Base-by-base conservation (phyloP, 179 eudicot genomes). In the Carnegiea gigantea region DNA sequence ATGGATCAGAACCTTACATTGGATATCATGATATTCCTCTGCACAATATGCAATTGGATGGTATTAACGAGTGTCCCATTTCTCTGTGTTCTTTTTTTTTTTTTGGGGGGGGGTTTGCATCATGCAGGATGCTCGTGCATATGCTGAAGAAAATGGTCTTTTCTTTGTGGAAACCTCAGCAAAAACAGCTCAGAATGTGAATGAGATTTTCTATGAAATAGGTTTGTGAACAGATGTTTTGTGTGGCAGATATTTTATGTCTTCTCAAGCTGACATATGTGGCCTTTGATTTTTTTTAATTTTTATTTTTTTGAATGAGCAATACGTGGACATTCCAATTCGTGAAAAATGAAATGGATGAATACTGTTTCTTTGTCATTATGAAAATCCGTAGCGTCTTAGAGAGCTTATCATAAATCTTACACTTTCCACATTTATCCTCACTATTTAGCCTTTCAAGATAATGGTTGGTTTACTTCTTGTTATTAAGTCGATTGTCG, bases 131-230 rank as follows among this genome's bases (percentile, higher is more conserved):
- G 97, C 97, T 68, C 92, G 92, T 36, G 64, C 82, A 9, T 96
- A 96, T 89, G 99, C 99, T 1, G 98, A 92, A 73, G 99, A 92
- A 78, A 94, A 94, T 87, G 96, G 98, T 77, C 95, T 92, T 46
- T 94, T 94, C 88, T 94, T 94, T 84, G 82, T 90, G 92, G 99
- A 96, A 85, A 89, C 98, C 70, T 96, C 99, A 72, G 98, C 98
- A 54, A 93, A 95, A 86, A 92, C 95, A 76, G 95, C 98, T 84
- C 87, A 85, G 60, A 95, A 95, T 85, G 98, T 95, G 64, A 92
- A 95, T 73, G 98, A 95, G 54, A 81, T 92, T 64, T 95, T 95
- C 81, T 80, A 89, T 83, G 99, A 96, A 83, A 94, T 96, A 92
- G 99, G 99, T 95, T 46, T 23, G 85, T 81, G 49, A 36, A 36